These are phyloP conservation scores for Aspergillus saccharolyticus DNA, from an alignment of 495 filamentous ascomycete species.

Conservation along the genomic window DNA sequence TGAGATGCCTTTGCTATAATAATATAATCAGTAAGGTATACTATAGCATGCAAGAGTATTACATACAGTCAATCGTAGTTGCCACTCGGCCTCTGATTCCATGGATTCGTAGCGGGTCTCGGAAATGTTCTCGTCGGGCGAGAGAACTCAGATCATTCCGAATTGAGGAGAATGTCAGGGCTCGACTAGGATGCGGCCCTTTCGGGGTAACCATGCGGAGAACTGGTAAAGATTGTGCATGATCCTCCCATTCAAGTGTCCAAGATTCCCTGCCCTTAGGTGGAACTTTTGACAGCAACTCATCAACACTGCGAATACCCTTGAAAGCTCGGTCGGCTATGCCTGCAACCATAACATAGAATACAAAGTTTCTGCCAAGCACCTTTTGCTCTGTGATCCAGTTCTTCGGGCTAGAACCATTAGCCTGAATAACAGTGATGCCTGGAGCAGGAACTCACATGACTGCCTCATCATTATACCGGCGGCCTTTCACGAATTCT, in stretches of 20 bases:
- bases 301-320: slow-evolving; percentile 1
- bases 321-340: slow-evolving; percentile 9
- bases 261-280: slow-evolving; percentile 4
- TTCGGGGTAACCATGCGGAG: slow-evolving; percentile 4
- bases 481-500: slow-evolving; percentile 20
- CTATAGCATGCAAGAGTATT: neutral
- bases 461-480: slow-evolving; percentile 12
- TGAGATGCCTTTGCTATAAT: slow-evolving; percentile 8
- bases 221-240: neutral
- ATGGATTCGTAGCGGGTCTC: slow-evolving; percentile 4
- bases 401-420: slow-evolving; percentile 17
- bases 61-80: slow-evolving; percentile 3
- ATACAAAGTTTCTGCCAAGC: slow-evolving; percentile 20
- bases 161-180: slow-evolving; percentile 7
- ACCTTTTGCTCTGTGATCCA: slow-evolving; percentile 19
- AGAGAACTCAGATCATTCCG: slow-evolving; percentile 1
- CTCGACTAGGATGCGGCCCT: neutral
- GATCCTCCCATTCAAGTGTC: slow-evolving; percentile 5
- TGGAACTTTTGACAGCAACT: neutral
- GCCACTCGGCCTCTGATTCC: slow-evolving; percentile 4
- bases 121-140: neutral
- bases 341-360: slow-evolving; percentile 16
- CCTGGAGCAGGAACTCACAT: slow-evolving; percentile 13
- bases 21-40: neutral
- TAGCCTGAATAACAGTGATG: no score